phyloP scores from a whole-genome alignment of 352 stramenopile species.

The Aphanomyces cochlioides region DNA sequence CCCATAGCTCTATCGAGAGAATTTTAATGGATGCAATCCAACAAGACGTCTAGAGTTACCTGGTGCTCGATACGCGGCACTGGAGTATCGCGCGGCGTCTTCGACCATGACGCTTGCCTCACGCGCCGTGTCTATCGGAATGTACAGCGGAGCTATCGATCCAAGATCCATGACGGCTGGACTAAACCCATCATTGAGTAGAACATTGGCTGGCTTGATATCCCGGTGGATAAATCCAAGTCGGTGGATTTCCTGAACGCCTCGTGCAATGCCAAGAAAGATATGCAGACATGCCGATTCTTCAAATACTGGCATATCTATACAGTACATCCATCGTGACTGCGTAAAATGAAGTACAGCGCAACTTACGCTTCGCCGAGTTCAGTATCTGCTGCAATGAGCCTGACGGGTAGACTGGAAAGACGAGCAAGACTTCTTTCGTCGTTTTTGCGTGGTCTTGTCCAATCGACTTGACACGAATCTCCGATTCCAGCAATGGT shows the following conservation, averaged over 20 bases:
- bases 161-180: slow-evolving; percentile 79
- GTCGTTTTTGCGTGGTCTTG: slow-evolving; percentile 7
- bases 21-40: background rate
- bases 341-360: too few relatives aligned
- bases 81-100: slow-evolving; percentile 71
- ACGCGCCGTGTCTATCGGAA: slow-evolving; percentile 34
- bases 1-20: slow-evolving; percentile 73
- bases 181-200: slow-evolving; percentile 48
- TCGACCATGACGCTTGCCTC: slow-evolving; percentile 74
- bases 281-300: slow-evolving; percentile 25
- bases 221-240: slow-evolving; percentile 67
- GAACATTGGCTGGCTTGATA: slow-evolving; percentile 70
- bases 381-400: slow-evolving; percentile 57
- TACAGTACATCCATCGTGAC: background rate
- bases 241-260: slow-evolving; percentile 53
- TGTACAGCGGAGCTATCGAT: slow-evolving; percentile 46
- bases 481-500: slow-evolving; percentile 50
- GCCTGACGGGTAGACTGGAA: slow-evolving; percentile 47
- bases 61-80: slow-evolving; percentile 85
- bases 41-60: background rate
- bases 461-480: slow-evolving; percentile 34
- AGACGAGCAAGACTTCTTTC: slow-evolving; percentile 64
- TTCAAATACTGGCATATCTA: slow-evolving; percentile 48
- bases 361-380: background rate
- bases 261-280: slow-evolving; percentile 43